These are phyloP conservation scores for Beauveria caledonica DNA, from an alignment of 2,329 filamentous ascomycete species.

Conservation along the genomic window DNA sequence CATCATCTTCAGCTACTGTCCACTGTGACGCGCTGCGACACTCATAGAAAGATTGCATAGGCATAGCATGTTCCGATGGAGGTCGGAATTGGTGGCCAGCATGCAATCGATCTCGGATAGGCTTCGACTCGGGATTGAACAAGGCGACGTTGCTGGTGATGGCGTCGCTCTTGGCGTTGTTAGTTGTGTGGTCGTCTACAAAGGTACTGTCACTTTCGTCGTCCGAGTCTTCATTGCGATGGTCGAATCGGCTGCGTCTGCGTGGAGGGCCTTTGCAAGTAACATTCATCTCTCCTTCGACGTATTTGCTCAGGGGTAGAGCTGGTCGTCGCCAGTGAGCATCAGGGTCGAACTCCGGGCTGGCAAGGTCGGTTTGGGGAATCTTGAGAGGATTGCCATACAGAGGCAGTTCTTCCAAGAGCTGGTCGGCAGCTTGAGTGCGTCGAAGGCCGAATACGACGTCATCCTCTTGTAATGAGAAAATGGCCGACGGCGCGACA, in stretches of 20 bases:
- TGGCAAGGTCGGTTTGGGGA: slow-evolving; percentile 48
- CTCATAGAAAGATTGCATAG: slow-evolving; percentile 83
- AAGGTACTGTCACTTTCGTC: slow-evolving; percentile 50
- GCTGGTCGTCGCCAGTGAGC: slow-evolving; percentile 67
- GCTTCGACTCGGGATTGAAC: slow-evolving; percentile 83
- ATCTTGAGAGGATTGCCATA: slow-evolving; percentile 59
- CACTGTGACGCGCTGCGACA: slow-evolving; percentile 81
- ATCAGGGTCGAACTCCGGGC: slow-evolving; percentile 57
- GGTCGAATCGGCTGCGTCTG: slow-evolving; percentile 78
- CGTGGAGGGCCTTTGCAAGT: slow-evolving; percentile 54
- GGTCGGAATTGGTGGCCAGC: slow-evolving; percentile 89
- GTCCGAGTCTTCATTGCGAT: slow-evolving; percentile 63
- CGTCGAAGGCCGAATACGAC: slow-evolving; percentile 70
- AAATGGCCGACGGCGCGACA: slow-evolving; percentile 67
- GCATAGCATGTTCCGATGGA: slow-evolving; percentile 87
- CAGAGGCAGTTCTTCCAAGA: slow-evolving; percentile 73
- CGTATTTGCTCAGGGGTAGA: slow-evolving; percentile 78
- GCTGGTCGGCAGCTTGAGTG: slow-evolving; percentile 65
- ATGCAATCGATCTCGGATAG: slow-evolving; percentile 81
- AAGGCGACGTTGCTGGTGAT: slow-evolving; percentile 72
- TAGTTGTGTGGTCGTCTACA: slow-evolving; percentile 41
- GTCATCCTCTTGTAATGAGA: slow-evolving; percentile 73
- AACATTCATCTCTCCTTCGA: slow-evolving; percentile 70
- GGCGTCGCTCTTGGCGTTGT: slow-evolving; percentile 48
- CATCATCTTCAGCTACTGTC: slow-evolving; percentile 84